phyloP scores from a whole-genome alignment of 805 yeast genomes.

The Candida montana region DNA sequence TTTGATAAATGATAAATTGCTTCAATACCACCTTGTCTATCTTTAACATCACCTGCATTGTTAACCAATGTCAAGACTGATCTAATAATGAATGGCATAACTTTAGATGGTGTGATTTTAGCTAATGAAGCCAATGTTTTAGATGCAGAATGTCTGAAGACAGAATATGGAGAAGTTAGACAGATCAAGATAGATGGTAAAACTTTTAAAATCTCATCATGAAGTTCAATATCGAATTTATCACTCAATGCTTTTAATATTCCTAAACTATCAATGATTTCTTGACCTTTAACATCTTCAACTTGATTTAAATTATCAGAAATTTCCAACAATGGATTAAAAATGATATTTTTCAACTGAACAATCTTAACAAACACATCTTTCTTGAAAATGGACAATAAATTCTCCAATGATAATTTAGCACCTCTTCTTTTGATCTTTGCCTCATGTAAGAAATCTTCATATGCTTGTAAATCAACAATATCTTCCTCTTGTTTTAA shows the following conservation, averaged over 20 bases:
- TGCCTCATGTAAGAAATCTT: slow-evolving; percentile 65
- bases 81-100: slow-evolving; percentile 77
- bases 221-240: slow-evolving; percentile 44
- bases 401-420: slow-evolving; percentile 54
- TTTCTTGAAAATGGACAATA: slow-evolving; percentile 49
- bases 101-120: slow-evolving; percentile 57
- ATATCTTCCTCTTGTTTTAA: slow-evolving; percentile 66
- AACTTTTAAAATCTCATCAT: slow-evolving; percentile 43
- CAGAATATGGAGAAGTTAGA: slow-evolving; percentile 67
- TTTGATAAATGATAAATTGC: slow-evolving; percentile 78
- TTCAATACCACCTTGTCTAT: slow-evolving; percentile 93
- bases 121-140: slow-evolving; percentile 82
- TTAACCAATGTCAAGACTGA: slow-evolving; percentile 72
- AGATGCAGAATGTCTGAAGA: slow-evolving; percentile 84
- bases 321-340: slow-evolving; percentile 53
- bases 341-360: slow-evolving; percentile 56
- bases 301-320: slow-evolving; percentile 25
- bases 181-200: slow-evolving; percentile 48
- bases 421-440: slow-evolving; percentile 84
- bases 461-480: slow-evolving; percentile 58
- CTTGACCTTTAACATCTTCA: slow-evolving; percentile 59
- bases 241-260: slow-evolving; percentile 71
- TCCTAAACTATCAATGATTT: slow-evolving; percentile 81
- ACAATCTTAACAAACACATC: slow-evolving; percentile 58
- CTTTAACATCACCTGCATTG: slow-evolving; percentile 62